phyloP scores from a whole-genome alignment of 2,329 filamentous ascomycete species.

The Diaporthe sp. region DNA sequence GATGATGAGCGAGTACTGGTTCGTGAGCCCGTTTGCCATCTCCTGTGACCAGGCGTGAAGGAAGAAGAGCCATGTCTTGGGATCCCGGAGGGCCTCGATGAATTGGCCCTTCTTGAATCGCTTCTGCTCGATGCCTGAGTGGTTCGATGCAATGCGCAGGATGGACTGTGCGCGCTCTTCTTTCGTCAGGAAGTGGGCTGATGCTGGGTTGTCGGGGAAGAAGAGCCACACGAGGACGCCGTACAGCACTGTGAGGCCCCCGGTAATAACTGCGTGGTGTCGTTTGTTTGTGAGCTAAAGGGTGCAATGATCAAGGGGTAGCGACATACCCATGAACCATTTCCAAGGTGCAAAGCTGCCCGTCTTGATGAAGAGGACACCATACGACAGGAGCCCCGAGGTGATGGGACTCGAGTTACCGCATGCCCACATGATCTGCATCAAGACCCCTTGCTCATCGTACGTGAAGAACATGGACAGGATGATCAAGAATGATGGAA shows the following conservation, averaged over 20 bases:
- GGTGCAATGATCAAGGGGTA: not conserved
- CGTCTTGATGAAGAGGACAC: constrained; percentile 47
- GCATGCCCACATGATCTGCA: constrained; percentile 53
- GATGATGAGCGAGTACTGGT: constrained; percentile 55
- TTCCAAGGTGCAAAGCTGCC: constrained; percentile 50
- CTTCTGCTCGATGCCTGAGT: constrained; percentile 50
- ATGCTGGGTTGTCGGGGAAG: constrained; percentile 32
- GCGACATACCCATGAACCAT: constrained; percentile 48
- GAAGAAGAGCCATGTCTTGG: constrained; percentile 33
- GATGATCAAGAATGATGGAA: constrained; percentile 39
- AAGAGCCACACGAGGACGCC: constrained; percentile 35
- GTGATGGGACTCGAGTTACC: constrained; percentile 48
- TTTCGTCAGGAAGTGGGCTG: constrained; percentile 44
- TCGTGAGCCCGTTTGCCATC: constrained; percentile 51
- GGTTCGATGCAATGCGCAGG: constrained; percentile 47
- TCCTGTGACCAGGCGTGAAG: constrained; percentile 42
- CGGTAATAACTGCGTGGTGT: constrained; percentile 36
- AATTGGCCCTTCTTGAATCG: constrained; percentile 45
- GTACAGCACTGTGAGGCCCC: constrained; percentile 35
- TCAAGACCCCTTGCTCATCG: constrained; percentile 46
- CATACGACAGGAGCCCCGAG: constrained; percentile 45
- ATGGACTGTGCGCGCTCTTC: constrained; percentile 48
- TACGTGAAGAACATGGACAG: constrained; percentile 50
- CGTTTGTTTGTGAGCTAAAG: not conserved
- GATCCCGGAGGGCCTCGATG: constrained; percentile 38